Percentiles rank a stretch among this genome's conserved stretches.
Conservation (phyloP, 177 flowering plant genomes). For the Vitis hybrid region DNA sequence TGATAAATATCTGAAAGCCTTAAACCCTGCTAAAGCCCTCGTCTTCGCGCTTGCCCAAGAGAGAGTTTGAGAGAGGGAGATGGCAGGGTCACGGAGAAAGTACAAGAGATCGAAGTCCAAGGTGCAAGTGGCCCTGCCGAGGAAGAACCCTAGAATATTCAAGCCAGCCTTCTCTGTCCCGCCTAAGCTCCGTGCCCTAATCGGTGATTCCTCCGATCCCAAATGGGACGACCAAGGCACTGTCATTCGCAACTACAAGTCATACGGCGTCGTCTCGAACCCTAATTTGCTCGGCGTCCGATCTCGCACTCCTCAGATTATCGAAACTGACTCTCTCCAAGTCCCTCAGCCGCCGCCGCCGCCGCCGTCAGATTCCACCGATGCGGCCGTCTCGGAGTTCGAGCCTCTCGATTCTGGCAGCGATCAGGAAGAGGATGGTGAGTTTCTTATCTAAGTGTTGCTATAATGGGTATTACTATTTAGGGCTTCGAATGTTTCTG, state of each 20-base stretch:
- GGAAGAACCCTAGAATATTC: conserved; percentile 71
- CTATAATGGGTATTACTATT: background rate
- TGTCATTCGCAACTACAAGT: conserved; percentile 72
- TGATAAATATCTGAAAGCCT: too few species aligned
- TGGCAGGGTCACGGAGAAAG: conserved; percentile 92
- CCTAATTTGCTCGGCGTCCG: conserved; percentile 77
- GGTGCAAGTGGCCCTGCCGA: conserved; percentile 73
- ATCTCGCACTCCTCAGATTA: conserved; percentile 56
- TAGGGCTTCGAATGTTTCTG: background rate
- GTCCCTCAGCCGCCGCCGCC: conserved; percentile 35
- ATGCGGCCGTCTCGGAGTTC: conserved; percentile 36
- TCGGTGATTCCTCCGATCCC: conserved; percentile 27
- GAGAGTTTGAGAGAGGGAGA: conserved; percentile 28
- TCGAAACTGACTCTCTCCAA: conserved; percentile 63
- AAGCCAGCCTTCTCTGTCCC: conserved; percentile 87
- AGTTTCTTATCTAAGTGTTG: conserved; percentile 11
- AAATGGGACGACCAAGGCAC: conserved; percentile 76
- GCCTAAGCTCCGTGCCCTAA: conserved; percentile 67
- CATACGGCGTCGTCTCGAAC: conserved; percentile 85
- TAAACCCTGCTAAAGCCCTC: too few species aligned
- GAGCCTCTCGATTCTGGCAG: conserved; percentile 72
- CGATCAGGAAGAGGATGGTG: conserved; percentile 95
- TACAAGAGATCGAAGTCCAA: conserved; percentile 66
- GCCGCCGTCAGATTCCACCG: background rate
- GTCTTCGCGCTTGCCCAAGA: background rate